Evolutionary conservation across 2,329 filamentous ascomycete species (phyloP).

Genomic region (Pseudocercospora fuligena): DNA sequence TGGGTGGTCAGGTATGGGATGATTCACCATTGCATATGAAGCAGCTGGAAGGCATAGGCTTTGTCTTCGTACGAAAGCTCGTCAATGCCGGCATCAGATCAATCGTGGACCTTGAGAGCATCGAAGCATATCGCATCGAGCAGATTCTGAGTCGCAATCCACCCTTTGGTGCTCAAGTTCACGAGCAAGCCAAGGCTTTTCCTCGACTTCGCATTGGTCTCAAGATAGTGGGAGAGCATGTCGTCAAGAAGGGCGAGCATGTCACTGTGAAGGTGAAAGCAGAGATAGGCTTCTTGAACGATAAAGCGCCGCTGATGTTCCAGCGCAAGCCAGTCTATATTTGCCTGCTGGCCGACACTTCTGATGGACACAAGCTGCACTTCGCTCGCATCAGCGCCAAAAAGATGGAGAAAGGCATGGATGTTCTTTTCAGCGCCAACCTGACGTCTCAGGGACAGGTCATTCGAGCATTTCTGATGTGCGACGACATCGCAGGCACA

Average conservation of each 20-base stretch:
- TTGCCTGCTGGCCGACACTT: slow-evolving; percentile 75
- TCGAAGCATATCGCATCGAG: slow-evolving; percentile 76
- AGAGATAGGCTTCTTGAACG: slow-evolving; percentile 73
- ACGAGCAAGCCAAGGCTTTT: slow-evolving; percentile 70
- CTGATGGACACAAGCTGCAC: slow-evolving; percentile 70
- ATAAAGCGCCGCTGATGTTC: slow-evolving; percentile 65
- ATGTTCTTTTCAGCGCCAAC: slow-evolving; percentile 63
- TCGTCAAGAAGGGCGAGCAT: slow-evolving; percentile 45
- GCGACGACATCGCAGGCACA: slow-evolving; percentile 77
- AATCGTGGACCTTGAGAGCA: slow-evolving; percentile 70
- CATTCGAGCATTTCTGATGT: slow-evolving; percentile 74
- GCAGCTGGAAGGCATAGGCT: slow-evolving; percentile 79
- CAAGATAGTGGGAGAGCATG: slow-evolving; percentile 53
- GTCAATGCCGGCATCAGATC: slow-evolving; percentile 70
- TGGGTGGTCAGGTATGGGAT: slow-evolving; percentile 81
- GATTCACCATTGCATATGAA: slow-evolving; percentile 78
- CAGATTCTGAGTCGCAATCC: slow-evolving; percentile 77
- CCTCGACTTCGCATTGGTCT: slow-evolving; percentile 67
- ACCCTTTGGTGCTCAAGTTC: slow-evolving; percentile 75
- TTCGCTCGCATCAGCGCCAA: slow-evolving; percentile 68
- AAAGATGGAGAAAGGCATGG: slow-evolving; percentile 66
- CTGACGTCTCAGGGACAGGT: slow-evolving; percentile 60
- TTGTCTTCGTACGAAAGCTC: slow-evolving; percentile 75
- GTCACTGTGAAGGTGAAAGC: slow-evolving; percentile 68
- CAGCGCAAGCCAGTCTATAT: slow-evolving; percentile 68